Percentiles rank a stretch among this genome's conserved stretches.
phyloP scores from a whole-genome alignment of 176 grass and related monocot species.

The Musa schizocarpa region DNA sequence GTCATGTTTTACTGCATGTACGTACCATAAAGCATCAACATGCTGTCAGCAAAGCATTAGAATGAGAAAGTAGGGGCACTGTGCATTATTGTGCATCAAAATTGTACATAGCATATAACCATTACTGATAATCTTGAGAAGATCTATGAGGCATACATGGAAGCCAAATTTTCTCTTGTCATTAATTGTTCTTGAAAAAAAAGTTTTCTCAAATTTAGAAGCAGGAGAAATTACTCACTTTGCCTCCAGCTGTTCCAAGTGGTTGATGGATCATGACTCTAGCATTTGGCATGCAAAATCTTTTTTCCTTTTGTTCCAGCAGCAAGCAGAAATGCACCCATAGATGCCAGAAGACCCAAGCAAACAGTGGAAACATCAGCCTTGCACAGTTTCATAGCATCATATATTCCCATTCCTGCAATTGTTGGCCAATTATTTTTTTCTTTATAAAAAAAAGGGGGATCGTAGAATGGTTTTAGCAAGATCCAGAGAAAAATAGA shows the following conservation, averaged over 20 bases:
- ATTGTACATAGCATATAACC: no score
- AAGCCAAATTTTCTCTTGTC: not conserved
- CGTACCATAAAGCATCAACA: no score
- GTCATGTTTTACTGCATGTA: no score
- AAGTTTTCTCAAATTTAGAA: not conserved
- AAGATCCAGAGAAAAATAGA: no score
- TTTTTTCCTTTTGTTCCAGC: conserved; percentile 82
- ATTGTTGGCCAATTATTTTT: not conserved
- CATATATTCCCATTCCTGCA: conserved; percentile 94
- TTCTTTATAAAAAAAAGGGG: not conserved
- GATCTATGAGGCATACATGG: not conserved
- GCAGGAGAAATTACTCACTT: conserved; percentile 26
- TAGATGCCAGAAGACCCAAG: conserved; percentile 82
- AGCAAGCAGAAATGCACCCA: conserved; percentile 91
- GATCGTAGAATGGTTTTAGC: no score
- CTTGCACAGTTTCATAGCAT: conserved; percentile 96
- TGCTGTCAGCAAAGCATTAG: no score
- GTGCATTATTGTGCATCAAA: no score
- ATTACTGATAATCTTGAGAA: not conserved
- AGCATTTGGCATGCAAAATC: conserved; percentile 96
- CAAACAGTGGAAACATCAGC: conserved; percentile 90
- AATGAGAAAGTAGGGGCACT: no score
- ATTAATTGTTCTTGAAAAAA: not conserved
- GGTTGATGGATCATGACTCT: conserved; percentile 95
- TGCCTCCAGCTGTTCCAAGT: conserved; percentile 64